Evolutionary conservation across 2,329 filamentous ascomycete genomes (phyloP).

Genomic region (Sarocladiaceae sp.): DNA sequence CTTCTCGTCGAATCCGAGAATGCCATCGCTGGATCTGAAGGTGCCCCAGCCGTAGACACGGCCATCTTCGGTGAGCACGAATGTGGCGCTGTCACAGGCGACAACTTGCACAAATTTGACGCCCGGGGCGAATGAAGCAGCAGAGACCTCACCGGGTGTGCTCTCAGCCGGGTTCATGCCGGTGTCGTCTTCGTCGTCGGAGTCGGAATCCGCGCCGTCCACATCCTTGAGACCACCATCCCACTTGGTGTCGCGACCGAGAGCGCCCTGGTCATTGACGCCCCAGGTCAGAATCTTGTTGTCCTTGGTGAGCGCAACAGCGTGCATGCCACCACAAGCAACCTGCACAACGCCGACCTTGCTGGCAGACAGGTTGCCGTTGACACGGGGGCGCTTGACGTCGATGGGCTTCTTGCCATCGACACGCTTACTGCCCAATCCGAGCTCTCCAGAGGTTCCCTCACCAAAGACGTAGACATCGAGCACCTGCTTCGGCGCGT

Average conservation of each 20-base stretch:
- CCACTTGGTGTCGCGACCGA: slow-evolving; percentile 65
- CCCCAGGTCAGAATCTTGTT: slow-evolving; percentile 79
- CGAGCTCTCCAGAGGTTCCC: slow-evolving; percentile 76
- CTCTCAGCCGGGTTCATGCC: slow-evolving; percentile 70
- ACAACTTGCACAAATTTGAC: slow-evolving; percentile 61
- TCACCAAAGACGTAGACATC: slow-evolving; percentile 80
- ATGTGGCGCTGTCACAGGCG: slow-evolving; percentile 71
- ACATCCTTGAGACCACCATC: slow-evolving; percentile 58
- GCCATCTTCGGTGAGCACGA: slow-evolving; percentile 71
- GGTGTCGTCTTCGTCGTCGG: slow-evolving; percentile 56
- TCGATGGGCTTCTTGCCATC: slow-evolving; percentile 60
- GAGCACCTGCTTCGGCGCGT: slow-evolving; percentile 57
- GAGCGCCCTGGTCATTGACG: slow-evolving; percentile 73
- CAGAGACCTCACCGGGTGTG: slow-evolving; percentile 58
- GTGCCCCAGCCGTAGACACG: slow-evolving; percentile 81
- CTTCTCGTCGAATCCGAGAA: slow-evolving; percentile 58
- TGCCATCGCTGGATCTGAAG: slow-evolving; percentile 63
- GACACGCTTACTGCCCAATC: slow-evolving; percentile 66
- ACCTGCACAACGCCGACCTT: slow-evolving; percentile 73
- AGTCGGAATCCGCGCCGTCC: slow-evolving; percentile 46
- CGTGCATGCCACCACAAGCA: slow-evolving; percentile 75
- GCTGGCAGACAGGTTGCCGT: slow-evolving; percentile 58
- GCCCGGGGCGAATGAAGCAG: slow-evolving; percentile 54
- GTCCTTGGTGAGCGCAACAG: slow-evolving; percentile 65
- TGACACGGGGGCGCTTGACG: slow-evolving; percentile 78